Evolutionary conservation across 2,329 filamentous ascomycete species (phyloP).

Genomic region (Fusarium austroafricanum): DNA sequence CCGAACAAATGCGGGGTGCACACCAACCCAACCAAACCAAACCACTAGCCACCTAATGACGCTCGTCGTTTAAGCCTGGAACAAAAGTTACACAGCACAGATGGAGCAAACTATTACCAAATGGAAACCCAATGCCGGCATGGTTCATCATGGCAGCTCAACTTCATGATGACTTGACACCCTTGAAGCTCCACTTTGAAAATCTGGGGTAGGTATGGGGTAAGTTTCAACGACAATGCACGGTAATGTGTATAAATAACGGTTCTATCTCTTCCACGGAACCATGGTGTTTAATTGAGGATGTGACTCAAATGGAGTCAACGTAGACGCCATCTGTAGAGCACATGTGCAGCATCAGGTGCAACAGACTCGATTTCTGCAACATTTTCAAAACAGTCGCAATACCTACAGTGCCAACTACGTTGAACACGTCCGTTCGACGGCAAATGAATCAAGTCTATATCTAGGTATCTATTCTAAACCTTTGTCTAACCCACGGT

Average conservation of each 20-base stretch:
- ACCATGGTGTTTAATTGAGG: no score
- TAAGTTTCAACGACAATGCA: neutral
- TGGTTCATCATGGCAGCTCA: neutral
- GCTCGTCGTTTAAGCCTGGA: no score
- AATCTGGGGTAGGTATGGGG: conserved; percentile 11
- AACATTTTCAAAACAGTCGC: no score
- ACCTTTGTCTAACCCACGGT: no score
- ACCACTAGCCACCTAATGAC: conserved; percentile 1
- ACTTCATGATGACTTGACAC: neutral
- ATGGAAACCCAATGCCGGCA: neutral
- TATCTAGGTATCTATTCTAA: neutral
- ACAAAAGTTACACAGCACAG: no score
- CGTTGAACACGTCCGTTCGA: no score
- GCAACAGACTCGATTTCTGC: no score
- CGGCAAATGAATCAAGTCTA: neutral
- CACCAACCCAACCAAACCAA: neutral
- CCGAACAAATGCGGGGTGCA: conserved; percentile 1
- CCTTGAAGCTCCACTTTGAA: neutral
- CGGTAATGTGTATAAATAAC: neutral
- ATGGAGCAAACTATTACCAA: conserved; percentile 2
- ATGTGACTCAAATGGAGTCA: no score
- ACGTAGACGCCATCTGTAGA: no score
- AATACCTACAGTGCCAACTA: no score
- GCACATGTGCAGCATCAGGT: no score
- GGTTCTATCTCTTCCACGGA: no score